phyloP scores from a whole-genome alignment of 441 rosid genomes.

The Corymbia citriodora region DNA sequence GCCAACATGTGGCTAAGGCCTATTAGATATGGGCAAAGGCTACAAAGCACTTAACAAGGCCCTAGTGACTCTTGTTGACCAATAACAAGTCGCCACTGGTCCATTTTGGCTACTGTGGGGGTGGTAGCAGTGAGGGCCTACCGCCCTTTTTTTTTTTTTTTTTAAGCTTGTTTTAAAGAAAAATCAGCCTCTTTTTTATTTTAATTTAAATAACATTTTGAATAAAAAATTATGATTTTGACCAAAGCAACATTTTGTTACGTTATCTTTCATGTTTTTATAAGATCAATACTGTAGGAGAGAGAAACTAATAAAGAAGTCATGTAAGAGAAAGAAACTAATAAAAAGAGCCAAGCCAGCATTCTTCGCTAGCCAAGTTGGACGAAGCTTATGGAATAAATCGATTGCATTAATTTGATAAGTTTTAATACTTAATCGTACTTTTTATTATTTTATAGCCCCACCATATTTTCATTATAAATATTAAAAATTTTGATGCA shows the following conservation, averaged over 20 bases:
- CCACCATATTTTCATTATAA: rapidly evolving
- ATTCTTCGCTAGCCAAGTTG: not conserved
- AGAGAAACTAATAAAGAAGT: not conserved
- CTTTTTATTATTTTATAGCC: not conserved
- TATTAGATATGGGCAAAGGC: not conserved
- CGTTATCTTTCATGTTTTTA: not conserved
- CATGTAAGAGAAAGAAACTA: not conserved
- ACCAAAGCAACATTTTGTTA: not conserved
- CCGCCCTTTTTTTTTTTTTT: not conserved
- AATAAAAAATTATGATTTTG: not conserved
- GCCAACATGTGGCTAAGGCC: not conserved
- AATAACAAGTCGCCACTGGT: not conserved
- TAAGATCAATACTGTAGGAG: not conserved
- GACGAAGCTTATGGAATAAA: not conserved
- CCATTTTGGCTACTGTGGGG: not conserved
- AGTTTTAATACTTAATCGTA: not conserved
- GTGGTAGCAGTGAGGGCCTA: not conserved
- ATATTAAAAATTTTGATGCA: not conserved
- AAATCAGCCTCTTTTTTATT: not conserved
- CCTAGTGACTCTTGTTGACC: not conserved
- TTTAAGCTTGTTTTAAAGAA: no score
- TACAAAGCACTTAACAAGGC: not conserved
- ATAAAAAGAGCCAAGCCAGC: not conserved
- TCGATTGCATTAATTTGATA: not conserved
- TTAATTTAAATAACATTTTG: not conserved